These are phyloP conservation scores for Luvunga scandens DNA, from an alignment of 345 rosid species.

Conservation along the genomic window DNA sequence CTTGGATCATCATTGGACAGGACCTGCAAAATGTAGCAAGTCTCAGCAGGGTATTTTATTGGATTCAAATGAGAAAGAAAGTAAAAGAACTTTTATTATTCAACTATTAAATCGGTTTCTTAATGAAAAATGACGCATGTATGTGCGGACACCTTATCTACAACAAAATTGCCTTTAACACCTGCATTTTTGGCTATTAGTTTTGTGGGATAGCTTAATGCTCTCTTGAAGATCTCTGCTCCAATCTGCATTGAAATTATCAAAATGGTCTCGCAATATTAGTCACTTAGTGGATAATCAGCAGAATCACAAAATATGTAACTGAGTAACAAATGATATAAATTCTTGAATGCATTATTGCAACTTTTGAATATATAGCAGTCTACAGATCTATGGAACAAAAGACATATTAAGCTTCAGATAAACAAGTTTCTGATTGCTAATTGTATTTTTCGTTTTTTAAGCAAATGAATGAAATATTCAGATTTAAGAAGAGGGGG, in stretches of 20 bases:
- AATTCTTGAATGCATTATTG: background rate
- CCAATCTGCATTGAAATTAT: slow-evolving; percentile 52
- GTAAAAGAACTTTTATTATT: background rate
- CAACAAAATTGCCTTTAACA: slow-evolving; percentile 67
- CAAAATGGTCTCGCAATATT: background rate
- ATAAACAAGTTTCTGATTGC: background rate
- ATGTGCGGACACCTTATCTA: slow-evolving; percentile 54
- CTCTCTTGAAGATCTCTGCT: slow-evolving; percentile 86
- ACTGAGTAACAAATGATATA: background rate
- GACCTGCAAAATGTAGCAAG: slow-evolving; percentile 42
- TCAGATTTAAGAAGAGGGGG: background rate
- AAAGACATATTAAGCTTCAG: background rate
- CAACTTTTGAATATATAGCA: background rate
- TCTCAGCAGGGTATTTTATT: background rate
- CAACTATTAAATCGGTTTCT: background rate
- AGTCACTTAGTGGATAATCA: background rate
- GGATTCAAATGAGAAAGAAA: slow-evolving; percentile 10
- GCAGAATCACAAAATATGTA: background rate
- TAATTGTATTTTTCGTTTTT: background rate
- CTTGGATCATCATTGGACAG: slow-evolving; percentile 42
- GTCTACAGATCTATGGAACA: background rate
- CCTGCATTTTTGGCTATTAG: slow-evolving; percentile 88
- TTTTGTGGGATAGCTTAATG: slow-evolving; percentile 72
- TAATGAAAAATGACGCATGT: background rate
- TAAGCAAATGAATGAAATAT: background rate